A percentile compares a stretch with the other conserved stretches of the same genome.
Evolutionary conservation across 208 protist genomes (phyloP).

Genomic region (Trypanosoma platydactyli): DNA sequence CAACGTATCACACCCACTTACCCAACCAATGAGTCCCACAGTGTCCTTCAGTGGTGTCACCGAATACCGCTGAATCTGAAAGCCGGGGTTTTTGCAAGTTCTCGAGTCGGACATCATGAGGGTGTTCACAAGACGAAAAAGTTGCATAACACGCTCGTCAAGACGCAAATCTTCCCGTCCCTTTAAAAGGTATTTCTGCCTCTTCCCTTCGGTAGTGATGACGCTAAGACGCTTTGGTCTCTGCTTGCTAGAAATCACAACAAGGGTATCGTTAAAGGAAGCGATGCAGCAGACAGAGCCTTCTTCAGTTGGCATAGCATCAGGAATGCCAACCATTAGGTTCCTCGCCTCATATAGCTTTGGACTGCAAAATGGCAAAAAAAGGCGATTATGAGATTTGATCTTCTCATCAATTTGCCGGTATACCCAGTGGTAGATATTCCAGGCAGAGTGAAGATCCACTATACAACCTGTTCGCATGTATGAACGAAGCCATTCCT

Average conservation of each 20-base stretch:
- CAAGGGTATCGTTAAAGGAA: slow-evolving; percentile 89
- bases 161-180: slow-evolving; percentile 97
- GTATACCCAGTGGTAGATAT: slow-evolving; percentile 86
- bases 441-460: slow-evolving; percentile 82
- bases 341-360: slow-evolving; percentile 81
- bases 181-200: slow-evolving; percentile 99
- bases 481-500: slow-evolving; percentile 73
- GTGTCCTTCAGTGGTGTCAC: slow-evolving; percentile 98
- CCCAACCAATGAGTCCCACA: slow-evolving; percentile 99
- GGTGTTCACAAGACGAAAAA: slow-evolving; percentile 99
- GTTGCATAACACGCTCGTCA: slow-evolving; percentile 99
- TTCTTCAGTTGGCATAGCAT: slow-evolving; percentile 80
- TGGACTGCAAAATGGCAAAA: slow-evolving; percentile 79
- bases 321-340: slow-evolving; percentile 76
- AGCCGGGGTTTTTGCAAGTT: slow-evolving; percentile 83
- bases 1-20: slow-evolving; percentile 96
- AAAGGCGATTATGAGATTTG: slow-evolving; percentile 46
- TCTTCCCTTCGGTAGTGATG: slow-evolving; percentile 92
- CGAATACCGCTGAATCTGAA: slow-evolving; percentile 93
- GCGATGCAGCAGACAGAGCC: slow-evolving; percentile 90
- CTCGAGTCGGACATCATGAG: slow-evolving; percentile 93
- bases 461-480: slow-evolving; percentile 48
- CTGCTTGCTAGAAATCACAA: slow-evolving; percentile 99
- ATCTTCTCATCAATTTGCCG: slow-evolving; percentile 76
- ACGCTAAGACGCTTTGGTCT: slow-evolving; percentile 97